Base-by-base conservation (phyloP, 73 alveolate genomes). In the Blepharisma stoltei region DNA sequence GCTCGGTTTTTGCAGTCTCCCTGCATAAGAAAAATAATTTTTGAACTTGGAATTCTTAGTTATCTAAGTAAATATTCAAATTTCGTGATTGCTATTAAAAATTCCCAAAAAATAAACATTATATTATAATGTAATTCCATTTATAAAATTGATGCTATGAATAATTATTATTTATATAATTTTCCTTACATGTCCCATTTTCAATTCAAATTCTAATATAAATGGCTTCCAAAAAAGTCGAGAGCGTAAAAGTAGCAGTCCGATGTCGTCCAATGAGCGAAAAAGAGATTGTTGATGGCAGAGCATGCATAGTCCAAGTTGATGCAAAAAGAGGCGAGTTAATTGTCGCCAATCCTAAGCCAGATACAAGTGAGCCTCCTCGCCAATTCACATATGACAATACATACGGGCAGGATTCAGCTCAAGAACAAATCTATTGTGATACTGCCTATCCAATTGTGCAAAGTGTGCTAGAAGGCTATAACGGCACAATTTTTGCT, bases 401-500 rank as follows among this genome's bases (percentile, higher is more conserved):
- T 14, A 92, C 92, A 27, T 94, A 92, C 67, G 95, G 81, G 67
- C 71, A 86, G 52, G 71, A 88, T 27, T 78, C 93, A 25, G 67
- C 70, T 32, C 92, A 94, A 83, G 96, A 94, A 78, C 67, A 78
- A 54, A 93, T 94, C 23, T 94, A 92, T 76, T 78, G 66, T 48
- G 93, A 90, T 54, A 84, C 96, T 18, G 99, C 99, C 43, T 87
- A 78, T 78, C 98, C 98, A 1, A 94, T 94, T 20, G 92, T 93
- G 67, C 93, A 95, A 84, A 92, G 96, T 66, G 93, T 92, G 6
- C 84, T 95, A 46, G 95, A 95, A 85, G 99, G 99, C 23, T 95
- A 92, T 82, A 95, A 95, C 76, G 99, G 99, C 27, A 96, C 99
- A 48, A 93, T 95, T 7, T 96, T 96, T 86, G 99, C 99, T 6